A percentile compares a stretch with the other conserved stretches of the same genome.
Evolutionary conservation across 345 rosid species (phyloP).

Genomic region (Boechera retrofracta): DNA sequence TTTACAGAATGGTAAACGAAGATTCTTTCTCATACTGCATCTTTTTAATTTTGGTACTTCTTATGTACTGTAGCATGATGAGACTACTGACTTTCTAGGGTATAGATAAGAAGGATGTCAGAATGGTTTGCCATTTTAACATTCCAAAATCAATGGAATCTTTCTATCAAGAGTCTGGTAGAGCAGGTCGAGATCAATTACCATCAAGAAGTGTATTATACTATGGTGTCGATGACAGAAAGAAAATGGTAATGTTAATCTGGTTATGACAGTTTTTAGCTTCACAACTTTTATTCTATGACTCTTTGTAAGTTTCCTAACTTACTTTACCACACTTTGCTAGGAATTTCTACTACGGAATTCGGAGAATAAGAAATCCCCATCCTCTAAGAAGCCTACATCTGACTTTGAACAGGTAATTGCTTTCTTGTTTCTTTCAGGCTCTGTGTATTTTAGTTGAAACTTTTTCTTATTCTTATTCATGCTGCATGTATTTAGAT

Average conservation of each 20-base stretch:
- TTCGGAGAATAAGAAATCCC: constrained; percentile 64
- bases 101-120: constrained; percentile 93
- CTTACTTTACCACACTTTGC: constrained; percentile 33
- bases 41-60: background rate
- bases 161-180: constrained; percentile 98
- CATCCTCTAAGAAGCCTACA: constrained; percentile 63
- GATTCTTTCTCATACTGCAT: constrained; percentile 19
- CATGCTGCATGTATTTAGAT: constrained; percentile 57
- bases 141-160: constrained; percentile 97
- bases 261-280: constrained; percentile 17
- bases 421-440: constrained; percentile 24
- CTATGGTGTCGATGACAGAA: constrained; percentile 91
- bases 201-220: constrained; percentile 84
- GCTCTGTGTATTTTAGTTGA: constrained; percentile 18
- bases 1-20: constrained; percentile 81
- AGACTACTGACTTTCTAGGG: constrained; percentile 59
- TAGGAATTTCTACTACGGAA: constrained; percentile 87
- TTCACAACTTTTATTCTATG: constrained; percentile 19
- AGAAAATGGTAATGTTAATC: constrained; percentile 67
- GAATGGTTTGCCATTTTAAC: constrained; percentile 91
- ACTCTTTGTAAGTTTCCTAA: constrained; percentile 21
- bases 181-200: constrained; percentile 97
- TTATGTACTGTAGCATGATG: constrained; percentile 25
- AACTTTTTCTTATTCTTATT: constrained; percentile 16
- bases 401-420: constrained; percentile 77